Evolutionary conservation across 805 yeast genomes (phyloP), one percentile per base, ranked within the genome.

Genomic region (Diddensiella caesifluorescens): DNA sequence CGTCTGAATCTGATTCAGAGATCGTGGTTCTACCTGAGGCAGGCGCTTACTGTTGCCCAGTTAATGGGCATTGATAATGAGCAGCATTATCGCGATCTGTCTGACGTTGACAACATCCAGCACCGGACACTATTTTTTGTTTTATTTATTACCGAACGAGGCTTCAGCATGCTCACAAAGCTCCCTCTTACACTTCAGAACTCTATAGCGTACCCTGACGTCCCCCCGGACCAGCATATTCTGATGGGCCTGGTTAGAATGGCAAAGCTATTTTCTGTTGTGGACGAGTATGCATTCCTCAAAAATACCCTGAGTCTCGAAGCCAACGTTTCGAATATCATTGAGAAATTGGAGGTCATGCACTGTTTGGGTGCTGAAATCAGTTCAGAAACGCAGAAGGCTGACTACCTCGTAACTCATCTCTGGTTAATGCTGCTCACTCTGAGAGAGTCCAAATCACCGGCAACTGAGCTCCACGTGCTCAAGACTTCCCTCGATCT

Each of bases 11-110:
- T 20, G 32, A 43, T 38, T 32, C 22, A 18, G 10, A 19, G 19
- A 15, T 35, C 50, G 2, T 44, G 30, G 30, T 35, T 30, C 30
- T 43, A 38, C 28, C 30, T 46, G 5, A 41, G 50, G 7, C 47
- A 46, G 21, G 38, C 47, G 4, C 34, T 46, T 36, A 46, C 50
- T n/a, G 37, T 46, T 33, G 25, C 39, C 12, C 50, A 46, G 39
- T 16, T 46, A 18, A 19, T 46, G 35, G 40, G 41, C 25, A 29
- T 46, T 2, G 47, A 46, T 32, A 25, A 35, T 4, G 47, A 43
- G 20, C 35, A 30, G 6, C 41, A 39, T 15, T 46, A 46, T 29
- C 12, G 5, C 19, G 30, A n/a, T 10, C 28, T 45, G 13, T 20
- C 22, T 9, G 21, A 33, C 16, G 16, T 16, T 18, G 39, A 39